Conservation (phyloP, 2,329 filamentous ascomycete genomes). For the Fusarium floridanum region DNA sequence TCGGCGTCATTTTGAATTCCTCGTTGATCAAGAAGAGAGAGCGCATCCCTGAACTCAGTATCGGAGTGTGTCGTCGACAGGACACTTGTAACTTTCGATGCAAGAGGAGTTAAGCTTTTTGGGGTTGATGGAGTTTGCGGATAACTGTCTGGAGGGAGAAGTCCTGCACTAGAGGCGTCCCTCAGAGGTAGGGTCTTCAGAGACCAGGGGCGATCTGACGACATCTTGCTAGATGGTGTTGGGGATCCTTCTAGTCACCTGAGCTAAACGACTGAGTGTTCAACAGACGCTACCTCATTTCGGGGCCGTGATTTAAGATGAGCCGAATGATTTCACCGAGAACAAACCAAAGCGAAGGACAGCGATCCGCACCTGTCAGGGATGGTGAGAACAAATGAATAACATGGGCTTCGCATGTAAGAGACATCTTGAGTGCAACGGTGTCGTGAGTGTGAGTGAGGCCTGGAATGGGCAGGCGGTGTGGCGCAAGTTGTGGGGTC, state of each 20-base stretch:
- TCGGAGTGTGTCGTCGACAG: constrained; percentile 94
- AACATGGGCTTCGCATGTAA: constrained; percentile 5
- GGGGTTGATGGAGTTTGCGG: constrained; percentile 77
- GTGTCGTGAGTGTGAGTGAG: constrained; percentile 43
- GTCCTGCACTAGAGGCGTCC: constrained; percentile 56
- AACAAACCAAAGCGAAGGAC: background rate
- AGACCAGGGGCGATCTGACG: constrained; percentile 37
- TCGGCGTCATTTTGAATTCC: constrained; percentile 80
- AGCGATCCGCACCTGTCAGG: background rate
- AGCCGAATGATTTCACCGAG: background rate
- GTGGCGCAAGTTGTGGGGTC: constrained; percentile 15
- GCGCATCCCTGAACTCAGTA: constrained; percentile 87
- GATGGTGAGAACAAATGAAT: constrained; percentile 6
- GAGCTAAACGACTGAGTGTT: constrained; percentile 5
- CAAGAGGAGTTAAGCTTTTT: constrained; percentile 73
- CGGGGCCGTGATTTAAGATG: background rate
- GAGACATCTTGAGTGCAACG: constrained; percentile 36
- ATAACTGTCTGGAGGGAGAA: constrained; percentile 84
- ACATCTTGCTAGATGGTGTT: constrained; percentile 27
- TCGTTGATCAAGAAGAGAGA: constrained; percentile 81
- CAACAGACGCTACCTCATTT: constrained; percentile 22
- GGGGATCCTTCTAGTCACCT: constrained; percentile 1
- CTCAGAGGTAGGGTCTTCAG: constrained; percentile 39
- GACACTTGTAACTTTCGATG: constrained; percentile 85
- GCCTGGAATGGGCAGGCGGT: constrained; percentile 44